phyloP scores from a whole-genome alignment of 2,329 filamentous ascomycete genomes.

The Talaromyces sp. region DNA sequence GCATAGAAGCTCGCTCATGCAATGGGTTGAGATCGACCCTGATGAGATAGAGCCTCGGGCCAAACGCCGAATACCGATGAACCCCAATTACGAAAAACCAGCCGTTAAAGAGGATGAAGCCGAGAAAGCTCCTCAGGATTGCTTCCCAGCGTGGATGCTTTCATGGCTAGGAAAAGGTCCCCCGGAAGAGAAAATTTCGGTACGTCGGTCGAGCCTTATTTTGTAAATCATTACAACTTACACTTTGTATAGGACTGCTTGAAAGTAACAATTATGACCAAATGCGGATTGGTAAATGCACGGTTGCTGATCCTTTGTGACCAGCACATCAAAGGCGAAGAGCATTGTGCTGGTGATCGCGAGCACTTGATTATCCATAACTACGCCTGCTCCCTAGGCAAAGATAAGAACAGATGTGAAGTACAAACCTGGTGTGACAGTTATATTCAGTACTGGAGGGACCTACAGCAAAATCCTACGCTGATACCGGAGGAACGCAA shows the following conservation, averaged over 20 bases:
- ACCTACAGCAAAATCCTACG: not conserved
- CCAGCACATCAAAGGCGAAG: not conserved
- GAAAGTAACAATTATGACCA: constrained; percentile 2
- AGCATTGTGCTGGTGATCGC: not conserved
- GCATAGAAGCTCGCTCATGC: not conserved
- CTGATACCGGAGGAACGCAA: not conserved
- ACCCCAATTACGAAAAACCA: not conserved
- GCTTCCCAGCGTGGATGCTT: not conserved
- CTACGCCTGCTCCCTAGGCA: not conserved
- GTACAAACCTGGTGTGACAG: not conserved
- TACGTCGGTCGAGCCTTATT: not conserved
- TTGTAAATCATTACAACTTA: not conserved
- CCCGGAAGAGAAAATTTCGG: not conserved
- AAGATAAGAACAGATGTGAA: not conserved
- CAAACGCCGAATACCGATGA: not conserved
- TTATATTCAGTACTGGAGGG: not conserved
- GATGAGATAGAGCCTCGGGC: not conserved
- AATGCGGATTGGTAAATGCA: constrained; percentile 7
- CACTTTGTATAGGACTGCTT: not conserved
- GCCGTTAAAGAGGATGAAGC: not conserved
- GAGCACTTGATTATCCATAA: not conserved
- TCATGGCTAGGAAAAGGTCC: not conserved
- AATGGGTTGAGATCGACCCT: not conserved
- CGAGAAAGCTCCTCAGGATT: not conserved
- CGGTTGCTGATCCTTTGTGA: constrained; percentile 3